phyloP scores from a whole-genome alignment of 2,329 filamentous ascomycete genomes.

The Colletotrichum horii region DNA sequence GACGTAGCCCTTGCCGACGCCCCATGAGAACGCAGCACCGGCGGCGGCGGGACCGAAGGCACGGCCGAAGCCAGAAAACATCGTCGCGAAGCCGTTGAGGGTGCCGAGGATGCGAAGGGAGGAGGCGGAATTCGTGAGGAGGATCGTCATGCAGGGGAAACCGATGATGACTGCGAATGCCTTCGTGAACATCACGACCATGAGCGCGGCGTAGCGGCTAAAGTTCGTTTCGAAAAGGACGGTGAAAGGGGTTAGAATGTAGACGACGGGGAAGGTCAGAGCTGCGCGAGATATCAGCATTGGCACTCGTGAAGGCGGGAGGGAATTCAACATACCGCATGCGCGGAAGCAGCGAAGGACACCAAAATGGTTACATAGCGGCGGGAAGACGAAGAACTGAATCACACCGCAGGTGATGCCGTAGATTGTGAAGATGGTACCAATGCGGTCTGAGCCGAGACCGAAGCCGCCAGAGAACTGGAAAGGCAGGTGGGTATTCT shows the following conservation, averaged over 20 bases:
- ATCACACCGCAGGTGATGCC: conserved; percentile 79
- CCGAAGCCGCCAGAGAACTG: conserved; percentile 87
- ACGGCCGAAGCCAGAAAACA: conserved; percentile 79
- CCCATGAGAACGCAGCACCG: conserved; percentile 76
- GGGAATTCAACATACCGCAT: conserved; percentile 48
- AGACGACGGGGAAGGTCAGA: conserved; percentile 74
- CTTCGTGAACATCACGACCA: conserved; percentile 75
- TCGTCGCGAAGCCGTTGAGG: conserved; percentile 90
- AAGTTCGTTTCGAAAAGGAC: conserved; percentile 60
- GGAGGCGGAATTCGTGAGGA: conserved; percentile 87
- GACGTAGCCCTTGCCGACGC: conserved; percentile 76
- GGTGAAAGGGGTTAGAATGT: conserved; percentile 82
- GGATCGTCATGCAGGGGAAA: conserved; percentile 88
- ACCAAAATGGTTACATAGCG: conserved; percentile 74
- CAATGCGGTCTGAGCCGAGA: conserved; percentile 74
- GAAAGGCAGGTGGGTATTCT: conserved; percentile 72
- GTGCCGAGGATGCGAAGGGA: conserved; percentile 85
- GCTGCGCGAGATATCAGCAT: conserved; percentile 37
- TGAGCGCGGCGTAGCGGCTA: conserved; percentile 65
- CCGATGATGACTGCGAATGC: conserved; percentile 79
- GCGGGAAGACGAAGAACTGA: conserved; percentile 87
- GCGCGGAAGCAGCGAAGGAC: conserved; percentile 74
- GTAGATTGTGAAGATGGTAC: conserved; percentile 84
- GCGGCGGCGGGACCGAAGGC: conserved; percentile 78
- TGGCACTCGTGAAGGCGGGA: background rate